Base-by-base conservation (phyloP, 768 basidiomycete species). In the Lentinula raphanica region DNA sequence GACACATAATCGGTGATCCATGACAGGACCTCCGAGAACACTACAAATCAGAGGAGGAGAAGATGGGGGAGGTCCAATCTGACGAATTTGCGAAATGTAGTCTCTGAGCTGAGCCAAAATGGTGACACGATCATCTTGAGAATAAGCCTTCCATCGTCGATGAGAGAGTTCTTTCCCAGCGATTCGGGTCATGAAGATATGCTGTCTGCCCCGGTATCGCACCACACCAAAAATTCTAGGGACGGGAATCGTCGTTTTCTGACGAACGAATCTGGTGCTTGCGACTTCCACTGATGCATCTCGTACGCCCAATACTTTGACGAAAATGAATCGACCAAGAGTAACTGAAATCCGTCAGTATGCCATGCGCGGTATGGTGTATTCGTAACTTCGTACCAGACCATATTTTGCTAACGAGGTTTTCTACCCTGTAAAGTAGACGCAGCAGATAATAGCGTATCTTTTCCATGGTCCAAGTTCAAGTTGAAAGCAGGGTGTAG, bases 21-120 rank as follows among this genome's bases (percentile, higher is more conserved):
- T 31, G 21, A 59, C 28, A 19, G 58, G 58, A 19, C 58, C 58
- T 23, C 58, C 58, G 9, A 59, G 49, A 23, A 59, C 31, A 39
- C 13, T 5, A 13, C 32, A 35, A 35, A 35, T 35, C 32, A 4
- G 32, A 23, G 48, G 58, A 4, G 49, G 35, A n/a, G 12, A 19
- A 3, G 28, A 23, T 13, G 50, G 58, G 15, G 49, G 58, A 35
- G 58, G 58, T 25, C 45, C 45, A 21, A 59, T 53, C 19, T 28
- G 13, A 42, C 58, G 58, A 11, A 59, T 25, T 19, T 59, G 23
- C 6, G 13, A 31, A 15, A 59, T 28, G 29, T 40, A 59, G 50
- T 25, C 40, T 15, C 29, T 6, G 19, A 59, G 40, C 32, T 59
- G 58, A 21, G 31, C 29, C 32, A 54, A 19, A 13, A 59, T 54